Evolutionary conservation across 495 filamentous ascomycete genomes (phyloP).

Genomic region (Penicillium antarcticum): DNA sequence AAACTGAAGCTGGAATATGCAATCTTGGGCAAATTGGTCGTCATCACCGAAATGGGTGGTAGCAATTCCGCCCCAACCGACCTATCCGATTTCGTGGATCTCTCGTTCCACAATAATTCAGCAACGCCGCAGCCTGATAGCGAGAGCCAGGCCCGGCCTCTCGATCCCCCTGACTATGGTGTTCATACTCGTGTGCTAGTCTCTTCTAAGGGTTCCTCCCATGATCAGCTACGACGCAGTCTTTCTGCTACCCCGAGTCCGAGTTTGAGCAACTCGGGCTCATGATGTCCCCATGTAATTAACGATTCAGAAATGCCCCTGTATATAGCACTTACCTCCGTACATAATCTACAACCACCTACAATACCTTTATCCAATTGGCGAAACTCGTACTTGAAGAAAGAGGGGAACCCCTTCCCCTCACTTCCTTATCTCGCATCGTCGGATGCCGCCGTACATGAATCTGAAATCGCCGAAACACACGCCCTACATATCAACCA

Average conservation of each 20-base stretch:
- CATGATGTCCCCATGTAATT: conserved; percentile 9
- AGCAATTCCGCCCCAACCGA: conserved; percentile 21
- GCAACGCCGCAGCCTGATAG: conserved; percentile 7
- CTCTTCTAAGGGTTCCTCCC: conserved; percentile 14
- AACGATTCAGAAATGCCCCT: neutral
- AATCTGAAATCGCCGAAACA: neutral
- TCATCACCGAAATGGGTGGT: conserved; percentile 20
- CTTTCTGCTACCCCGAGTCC: neutral
- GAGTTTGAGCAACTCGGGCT: conserved; percentile 3
- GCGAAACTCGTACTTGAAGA: neutral
- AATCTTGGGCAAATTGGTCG: conserved; percentile 46
- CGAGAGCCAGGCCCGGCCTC: conserved; percentile 14
- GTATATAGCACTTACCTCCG: neutral
- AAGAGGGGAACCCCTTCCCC: conserved; percentile 7
- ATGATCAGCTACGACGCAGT: conserved; percentile 7
- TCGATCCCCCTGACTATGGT: conserved; percentile 3
- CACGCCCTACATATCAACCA: neutral
- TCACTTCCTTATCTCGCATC: conserved; percentile 5
- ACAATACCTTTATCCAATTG: neutral
- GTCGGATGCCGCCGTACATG: conserved; percentile 19
- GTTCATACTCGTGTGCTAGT: neutral
- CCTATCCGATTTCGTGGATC: conserved; percentile 28
- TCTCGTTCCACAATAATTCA: conserved; percentile 14
- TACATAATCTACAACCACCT: neutral
- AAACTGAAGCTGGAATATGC: conserved; percentile 56